Conservation (phyloP, 495 filamentous ascomycete species). For the Venustampulla echinocandica region DNA sequence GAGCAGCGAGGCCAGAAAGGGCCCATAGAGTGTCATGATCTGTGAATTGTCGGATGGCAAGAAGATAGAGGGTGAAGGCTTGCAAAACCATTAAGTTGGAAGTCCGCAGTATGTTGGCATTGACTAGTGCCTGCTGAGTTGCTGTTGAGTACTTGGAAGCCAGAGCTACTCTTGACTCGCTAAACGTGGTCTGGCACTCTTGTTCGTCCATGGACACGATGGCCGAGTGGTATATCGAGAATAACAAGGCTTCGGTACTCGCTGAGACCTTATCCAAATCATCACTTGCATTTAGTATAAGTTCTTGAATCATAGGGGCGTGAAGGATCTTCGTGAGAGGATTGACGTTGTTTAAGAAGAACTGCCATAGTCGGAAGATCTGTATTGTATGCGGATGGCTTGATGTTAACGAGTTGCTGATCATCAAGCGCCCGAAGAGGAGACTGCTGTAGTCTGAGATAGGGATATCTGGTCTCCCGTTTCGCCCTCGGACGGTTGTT, state of each 20-base stretch:
- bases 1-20: conserved; percentile 30
- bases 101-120: conserved; percentile 38
- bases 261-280: conserved; percentile 32
- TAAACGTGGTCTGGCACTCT: conserved; percentile 37
- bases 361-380: conserved; percentile 62
- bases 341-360: conserved; percentile 56
- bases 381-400: conserved; percentile 56
- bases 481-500: background rate
- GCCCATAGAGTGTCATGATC: conserved; percentile 37
- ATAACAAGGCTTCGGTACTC: conserved; percentile 40
- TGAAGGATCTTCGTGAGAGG: conserved; percentile 63
- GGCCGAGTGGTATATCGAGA: conserved; percentile 43
- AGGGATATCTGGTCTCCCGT: background rate
- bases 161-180: conserved; percentile 32
- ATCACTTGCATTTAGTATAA: conserved; percentile 30
- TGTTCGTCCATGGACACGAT: conserved; percentile 34
- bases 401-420: conserved; percentile 31
- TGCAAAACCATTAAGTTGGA: conserved; percentile 43
- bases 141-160: conserved; percentile 32
- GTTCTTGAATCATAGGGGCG: conserved; percentile 47
- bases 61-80: conserved; percentile 40
- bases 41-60: conserved; percentile 31
- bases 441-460: background rate
- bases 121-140: conserved; percentile 33
- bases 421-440: background rate